phyloP scores from a whole-genome alignment of 1,284 basidiomycete genomes.

The Rhodotorula sp. region DNA sequence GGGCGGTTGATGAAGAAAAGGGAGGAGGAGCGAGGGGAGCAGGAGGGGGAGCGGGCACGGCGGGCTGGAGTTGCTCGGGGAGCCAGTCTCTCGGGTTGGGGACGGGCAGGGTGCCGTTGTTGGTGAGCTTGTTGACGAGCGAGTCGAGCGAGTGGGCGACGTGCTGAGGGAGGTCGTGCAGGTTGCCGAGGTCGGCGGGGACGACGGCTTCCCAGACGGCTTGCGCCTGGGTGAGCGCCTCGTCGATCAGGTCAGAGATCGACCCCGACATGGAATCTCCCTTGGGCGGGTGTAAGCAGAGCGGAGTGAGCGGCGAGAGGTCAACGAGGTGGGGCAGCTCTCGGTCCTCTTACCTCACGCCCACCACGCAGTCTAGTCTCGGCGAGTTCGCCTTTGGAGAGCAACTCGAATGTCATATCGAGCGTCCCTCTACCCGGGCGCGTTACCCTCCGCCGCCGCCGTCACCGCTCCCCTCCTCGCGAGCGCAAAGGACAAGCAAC shows the following conservation, averaged over 20 bases:
- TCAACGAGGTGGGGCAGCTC: neutral
- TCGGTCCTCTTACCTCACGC: neutral
- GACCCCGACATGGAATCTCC: neutral
- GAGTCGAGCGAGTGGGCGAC: slow-evolving; percentile 17
- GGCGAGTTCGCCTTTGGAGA: neutral
- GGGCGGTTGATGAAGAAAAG: neutral
- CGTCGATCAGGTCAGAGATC: slow-evolving; percentile 1
- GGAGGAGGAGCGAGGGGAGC: neutral
- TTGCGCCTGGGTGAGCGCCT: slow-evolving; percentile 1
- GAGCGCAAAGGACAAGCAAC: slow-evolving; percentile 35
- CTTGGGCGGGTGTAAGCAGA: neutral
- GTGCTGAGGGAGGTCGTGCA: slow-evolving; percentile 24
- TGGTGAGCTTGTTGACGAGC: slow-evolving; percentile 27
- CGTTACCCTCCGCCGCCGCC: neutral
- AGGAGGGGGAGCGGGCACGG: neutral
- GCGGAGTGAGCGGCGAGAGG: neutral
- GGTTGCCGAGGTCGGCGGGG: slow-evolving; percentile 13
- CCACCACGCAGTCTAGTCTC: neutral
- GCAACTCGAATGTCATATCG: slow-evolving; percentile 19
- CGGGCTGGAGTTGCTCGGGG: slow-evolving; percentile 1
- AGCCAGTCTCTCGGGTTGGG: slow-evolving; percentile 26
- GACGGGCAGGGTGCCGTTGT: slow-evolving; percentile 27
- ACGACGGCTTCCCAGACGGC: slow-evolving; percentile 21
- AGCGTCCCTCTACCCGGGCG: slow-evolving; percentile 18
- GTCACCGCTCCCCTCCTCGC: slow-evolving; percentile 17